phyloP scores from a whole-genome alignment of 306 rosid species.

The Sindora glabra region DNA sequence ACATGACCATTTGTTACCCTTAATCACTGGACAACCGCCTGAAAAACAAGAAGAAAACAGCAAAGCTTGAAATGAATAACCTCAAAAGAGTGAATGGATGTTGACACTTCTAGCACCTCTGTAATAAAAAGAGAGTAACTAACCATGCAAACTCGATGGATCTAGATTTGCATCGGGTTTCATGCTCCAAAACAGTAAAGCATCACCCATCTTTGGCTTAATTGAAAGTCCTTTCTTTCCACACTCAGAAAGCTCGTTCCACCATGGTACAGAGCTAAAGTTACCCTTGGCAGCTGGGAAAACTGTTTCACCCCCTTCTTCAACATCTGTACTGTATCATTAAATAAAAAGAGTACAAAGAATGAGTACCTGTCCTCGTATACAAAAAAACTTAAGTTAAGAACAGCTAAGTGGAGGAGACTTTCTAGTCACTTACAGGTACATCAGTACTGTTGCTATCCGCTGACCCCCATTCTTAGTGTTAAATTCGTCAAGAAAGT shows the following conservation, averaged over 20 bases:
- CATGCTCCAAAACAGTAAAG: slow-evolving; percentile 99
- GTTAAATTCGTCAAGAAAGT: slow-evolving; percentile 79
- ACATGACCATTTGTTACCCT: slow-evolving; percentile 95
- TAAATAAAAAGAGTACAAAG: slow-evolving; percentile 6
- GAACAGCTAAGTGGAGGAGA: neutral
- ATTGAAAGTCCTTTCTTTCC: slow-evolving; percentile 85
- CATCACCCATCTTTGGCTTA: slow-evolving; percentile 95
- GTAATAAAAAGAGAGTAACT: slow-evolving; percentile 5
- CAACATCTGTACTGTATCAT: slow-evolving; percentile 83
- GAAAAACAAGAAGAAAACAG: slow-evolving; percentile 23
- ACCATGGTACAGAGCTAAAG: slow-evolving; percentile 89
- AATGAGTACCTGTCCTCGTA: slow-evolving; percentile 6
- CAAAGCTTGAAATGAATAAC: neutral
- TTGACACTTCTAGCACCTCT: neutral
- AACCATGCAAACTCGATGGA: slow-evolving; percentile 96
- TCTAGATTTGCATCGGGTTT: slow-evolving; percentile 85
- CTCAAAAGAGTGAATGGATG: slow-evolving; percentile 4
- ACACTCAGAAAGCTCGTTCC: slow-evolving; percentile 93
- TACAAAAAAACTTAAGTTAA: neutral
- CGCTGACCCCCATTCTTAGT: slow-evolving; percentile 96
- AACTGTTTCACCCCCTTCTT: slow-evolving; percentile 99
- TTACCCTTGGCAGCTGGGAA: slow-evolving; percentile 96
- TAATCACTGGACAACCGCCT: slow-evolving; percentile 98
- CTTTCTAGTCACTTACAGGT: slow-evolving; percentile 67
- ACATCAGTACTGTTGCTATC: slow-evolving; percentile 89